These are phyloP conservation scores for Penstemon newberryi DNA, from an alignment of 257 asterid species.

Conservation along the genomic window DNA sequence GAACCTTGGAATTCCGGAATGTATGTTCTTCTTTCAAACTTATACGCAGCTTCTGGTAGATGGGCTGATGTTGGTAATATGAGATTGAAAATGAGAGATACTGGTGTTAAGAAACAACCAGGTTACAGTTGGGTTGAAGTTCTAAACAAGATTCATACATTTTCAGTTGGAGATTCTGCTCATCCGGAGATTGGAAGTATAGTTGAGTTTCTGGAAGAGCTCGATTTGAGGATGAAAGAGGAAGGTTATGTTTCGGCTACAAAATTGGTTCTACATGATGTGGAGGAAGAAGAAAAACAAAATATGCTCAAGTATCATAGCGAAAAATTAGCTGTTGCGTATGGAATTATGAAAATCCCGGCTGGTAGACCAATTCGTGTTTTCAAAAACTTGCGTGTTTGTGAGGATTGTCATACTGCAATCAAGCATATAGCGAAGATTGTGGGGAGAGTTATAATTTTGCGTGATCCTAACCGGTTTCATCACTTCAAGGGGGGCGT, in stretches of 20 bases:
- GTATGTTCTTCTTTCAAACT: constrained; percentile 87
- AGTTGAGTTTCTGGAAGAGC: constrained; percentile 71
- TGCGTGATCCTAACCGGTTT: constrained; percentile 91
- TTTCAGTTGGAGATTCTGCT: constrained; percentile 76
- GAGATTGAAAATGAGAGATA: constrained; percentile 77
- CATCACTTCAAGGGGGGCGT: constrained; percentile 79
- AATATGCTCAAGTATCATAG: constrained; percentile 89
- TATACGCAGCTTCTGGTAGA: constrained; percentile 86
- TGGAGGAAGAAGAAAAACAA: constrained; percentile 93
- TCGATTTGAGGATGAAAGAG: constrained; percentile 59
- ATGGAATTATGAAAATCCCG: constrained; percentile 72
- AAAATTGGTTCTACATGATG: constrained; percentile 85
- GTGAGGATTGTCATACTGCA: constrained; percentile 90
- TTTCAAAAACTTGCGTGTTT: constrained; percentile 84
- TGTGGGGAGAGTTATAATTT: constrained; percentile 67
- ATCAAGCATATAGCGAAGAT: constrained; percentile 77
- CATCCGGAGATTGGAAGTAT: constrained; percentile 66
- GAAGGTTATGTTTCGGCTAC: constrained; percentile 79
- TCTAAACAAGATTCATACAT: constrained; percentile 65
- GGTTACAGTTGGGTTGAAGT: constrained; percentile 98
- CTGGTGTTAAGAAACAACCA: constrained; percentile 63
- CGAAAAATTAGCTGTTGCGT: constrained; percentile 87
- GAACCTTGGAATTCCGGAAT: constrained; percentile 96
- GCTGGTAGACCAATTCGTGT: constrained; percentile 78
- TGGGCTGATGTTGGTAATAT: constrained; percentile 78